These are phyloP conservation scores for Aspergillus sparsus DNA, from an alignment of 495 filamentous ascomycete genomes.

Conservation along the genomic window DNA sequence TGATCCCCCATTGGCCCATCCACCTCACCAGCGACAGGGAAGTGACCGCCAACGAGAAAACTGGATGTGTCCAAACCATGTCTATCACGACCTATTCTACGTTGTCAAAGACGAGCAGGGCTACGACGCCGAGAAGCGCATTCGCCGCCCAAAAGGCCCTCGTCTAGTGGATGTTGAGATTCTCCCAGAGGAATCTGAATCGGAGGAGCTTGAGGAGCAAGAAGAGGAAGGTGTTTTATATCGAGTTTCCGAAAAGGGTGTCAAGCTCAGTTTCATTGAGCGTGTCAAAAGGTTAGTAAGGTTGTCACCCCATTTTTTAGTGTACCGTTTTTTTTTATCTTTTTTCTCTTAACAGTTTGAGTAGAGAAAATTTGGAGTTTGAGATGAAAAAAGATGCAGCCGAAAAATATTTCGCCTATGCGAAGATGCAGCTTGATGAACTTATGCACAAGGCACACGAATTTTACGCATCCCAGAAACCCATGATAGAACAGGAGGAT, in stretches of 20 bases:
- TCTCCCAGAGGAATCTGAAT: conserved; percentile 58
- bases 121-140: conserved; percentile 43
- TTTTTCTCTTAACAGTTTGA: conserved; percentile 8
- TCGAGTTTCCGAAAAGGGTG: conserved; percentile 67
- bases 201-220: conserved; percentile 53
- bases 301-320: no score
- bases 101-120: conserved; percentile 51
- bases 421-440: conserved; percentile 27
- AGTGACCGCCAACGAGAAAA: conserved; percentile 55
- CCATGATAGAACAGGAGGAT: conserved; percentile 18
- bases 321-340: background rate
- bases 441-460: conserved; percentile 25
- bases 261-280: conserved; percentile 73
- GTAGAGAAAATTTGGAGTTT: conserved; percentile 27
- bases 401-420: conserved; percentile 28
- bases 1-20: conserved; percentile 76
- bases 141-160: conserved; percentile 59
- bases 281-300: conserved; percentile 39
- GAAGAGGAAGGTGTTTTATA: conserved; percentile 60
- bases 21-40: conserved; percentile 54
- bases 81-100: conserved; percentile 58
- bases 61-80: conserved; percentile 90
- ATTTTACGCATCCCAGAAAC: conserved; percentile 27
- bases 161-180: conserved; percentile 77
- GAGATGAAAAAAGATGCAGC: conserved; percentile 24